Evolutionary conservation across 257 asterid genomes (phyloP), one percentile per base, ranked within the genome.

Genomic region (Parsonsia alboflavescens): DNA sequence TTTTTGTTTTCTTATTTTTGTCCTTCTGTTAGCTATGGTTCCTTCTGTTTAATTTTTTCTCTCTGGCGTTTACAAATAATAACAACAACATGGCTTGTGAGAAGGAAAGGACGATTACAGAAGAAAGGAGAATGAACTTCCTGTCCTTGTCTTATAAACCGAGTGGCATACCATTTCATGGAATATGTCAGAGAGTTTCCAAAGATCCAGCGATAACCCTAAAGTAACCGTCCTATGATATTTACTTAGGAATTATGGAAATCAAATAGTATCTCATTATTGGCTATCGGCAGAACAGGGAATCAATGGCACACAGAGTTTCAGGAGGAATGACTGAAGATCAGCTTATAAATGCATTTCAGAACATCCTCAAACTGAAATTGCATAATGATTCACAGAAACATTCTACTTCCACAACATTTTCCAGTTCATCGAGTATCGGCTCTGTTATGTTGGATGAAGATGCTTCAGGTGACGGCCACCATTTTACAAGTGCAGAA

Each of bases 371-470:
- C 19, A 12, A 42, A 56, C 30, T 9, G 30, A n/a, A 56, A 56
- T 13, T 15, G 3, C 8, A n/a, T n/a, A 56, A 2, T 6, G 30
- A 4, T 13, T 8, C 62, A n/a, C 13, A 56, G 13, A 56, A n/a
- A 22, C 62, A 56, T 56, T n/a, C 45, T 2, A 69, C 42, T 69
- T 69, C 73, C 73, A 69, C 57, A 22, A 68, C 61, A 48, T 24
- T 3, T 7, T 46, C 73, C 16, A 69, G 73, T 48, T 69, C 73
- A 1, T 21, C 22, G 12, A 46, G 22, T 28, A 48, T 33, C 16
- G 6, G 66, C 39, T 39, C 45, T 24, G 11, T 46, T 42, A 6
- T 33, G 11, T 10, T n/a, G 50, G 66, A 39, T n/a, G 67, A 41
- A 22, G 52, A 57, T 2, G 16, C 22, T 12, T 54, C 54, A 36